Conservation (phyloP, 208 protist genomes). For the Trypanosoma mega region DNA sequence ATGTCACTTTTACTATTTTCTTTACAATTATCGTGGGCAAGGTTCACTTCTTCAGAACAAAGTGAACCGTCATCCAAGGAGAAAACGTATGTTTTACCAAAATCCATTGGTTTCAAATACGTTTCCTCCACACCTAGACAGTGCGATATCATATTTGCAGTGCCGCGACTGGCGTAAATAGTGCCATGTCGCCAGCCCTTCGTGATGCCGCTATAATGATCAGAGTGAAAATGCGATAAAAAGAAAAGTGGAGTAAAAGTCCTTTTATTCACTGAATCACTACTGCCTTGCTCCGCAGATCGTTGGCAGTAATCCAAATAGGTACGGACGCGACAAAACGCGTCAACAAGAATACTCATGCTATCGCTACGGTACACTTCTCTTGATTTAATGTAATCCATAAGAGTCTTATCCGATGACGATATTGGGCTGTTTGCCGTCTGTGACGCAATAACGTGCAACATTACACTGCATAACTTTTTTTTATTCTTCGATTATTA, state of each 20-base stretch:
- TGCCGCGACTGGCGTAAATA: conserved; percentile 74
- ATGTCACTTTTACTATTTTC: too few species aligned
- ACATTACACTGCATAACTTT: not conserved
- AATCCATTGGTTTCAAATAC: conserved; percentile 49
- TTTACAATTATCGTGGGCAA: too few species aligned
- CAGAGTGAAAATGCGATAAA: conserved; percentile 91
- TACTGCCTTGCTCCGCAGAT: not conserved
- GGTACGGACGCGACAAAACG: conserved; percentile 34
- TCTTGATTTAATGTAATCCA: conserved; percentile 57
- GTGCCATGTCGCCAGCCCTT: conserved; percentile 38
- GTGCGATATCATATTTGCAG: conserved; percentile 48
- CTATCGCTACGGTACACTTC: conserved; percentile 38
- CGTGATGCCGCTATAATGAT: conserved; percentile 87
- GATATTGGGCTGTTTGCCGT: not conserved
- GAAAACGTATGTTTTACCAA: conserved; percentile 51
- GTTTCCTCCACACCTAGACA: conserved; percentile 39
- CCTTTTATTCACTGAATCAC: not conserved
- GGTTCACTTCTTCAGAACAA: conserved; percentile 11
- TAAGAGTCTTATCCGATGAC: conserved; percentile 8
- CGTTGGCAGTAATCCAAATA: conserved; percentile 11
- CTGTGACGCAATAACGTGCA: not conserved
- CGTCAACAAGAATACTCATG: conserved; percentile 72
- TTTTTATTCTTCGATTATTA: too few species aligned
- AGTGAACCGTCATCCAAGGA: conserved; percentile 34
- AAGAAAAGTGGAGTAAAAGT: conserved; percentile 53